Evolutionary conservation across 805 yeast genomes (phyloP).

Genomic region (Metschnikowia peoriensis): DNA sequence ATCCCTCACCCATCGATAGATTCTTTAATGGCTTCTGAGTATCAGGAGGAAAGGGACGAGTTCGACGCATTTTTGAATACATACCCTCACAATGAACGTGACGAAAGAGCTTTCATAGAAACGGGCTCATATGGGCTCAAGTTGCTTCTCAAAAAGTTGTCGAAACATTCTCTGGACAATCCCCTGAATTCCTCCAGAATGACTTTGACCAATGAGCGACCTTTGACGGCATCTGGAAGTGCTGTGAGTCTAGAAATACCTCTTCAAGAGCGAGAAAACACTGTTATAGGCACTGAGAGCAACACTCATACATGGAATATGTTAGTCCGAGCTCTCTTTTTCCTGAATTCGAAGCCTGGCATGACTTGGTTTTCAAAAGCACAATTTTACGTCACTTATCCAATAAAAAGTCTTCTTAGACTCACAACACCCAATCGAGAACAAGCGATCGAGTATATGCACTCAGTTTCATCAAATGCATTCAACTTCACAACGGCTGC

Average conservation of each 20-base stretch:
- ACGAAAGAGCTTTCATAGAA: constrained; percentile 15
- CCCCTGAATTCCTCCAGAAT: background rate
- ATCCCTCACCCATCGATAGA: constrained; percentile 11
- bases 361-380: constrained; percentile 4
- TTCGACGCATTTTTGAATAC: constrained; percentile 13
- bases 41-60: constrained; percentile 14
- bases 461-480: constrained; percentile 9
- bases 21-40: constrained; percentile 5
- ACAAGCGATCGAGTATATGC: constrained; percentile 13
- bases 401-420: constrained; percentile 13
- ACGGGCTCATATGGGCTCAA: constrained; percentile 35
- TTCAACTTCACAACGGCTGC: constrained; percentile 12
- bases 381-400: constrained; percentile 6
- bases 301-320: background rate
- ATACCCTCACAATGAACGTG: constrained; percentile 11
- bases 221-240: constrained; percentile 5
- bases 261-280: background rate
- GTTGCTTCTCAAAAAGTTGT: constrained; percentile 31
- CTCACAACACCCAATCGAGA: constrained; percentile 20
- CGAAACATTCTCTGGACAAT: constrained; percentile 22
- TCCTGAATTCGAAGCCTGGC: constrained; percentile 7
- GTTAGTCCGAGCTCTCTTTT: constrained; percentile 5
- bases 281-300: background rate
- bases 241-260: background rate
- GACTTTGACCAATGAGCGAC: constrained; percentile 9